Percentiles rank a stretch among this genome's conserved stretches.
Evolutionary conservation across 495 filamentous ascomycete genomes (phyloP).

Genomic region (Aspergillus bertholletiae): DNA sequence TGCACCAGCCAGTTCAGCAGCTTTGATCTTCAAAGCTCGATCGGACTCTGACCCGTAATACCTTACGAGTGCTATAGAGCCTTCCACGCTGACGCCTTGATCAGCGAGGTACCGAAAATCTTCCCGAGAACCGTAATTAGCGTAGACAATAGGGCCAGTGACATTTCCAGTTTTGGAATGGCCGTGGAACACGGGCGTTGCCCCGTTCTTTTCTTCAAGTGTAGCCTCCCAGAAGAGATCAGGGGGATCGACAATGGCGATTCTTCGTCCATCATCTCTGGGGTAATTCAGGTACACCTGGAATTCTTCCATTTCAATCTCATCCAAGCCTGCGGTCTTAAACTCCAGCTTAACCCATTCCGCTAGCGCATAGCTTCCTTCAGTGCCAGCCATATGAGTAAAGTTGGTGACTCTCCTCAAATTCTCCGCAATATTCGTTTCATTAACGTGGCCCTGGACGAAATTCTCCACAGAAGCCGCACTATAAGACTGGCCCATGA

Average conservation of each 20-base stretch:
- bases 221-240: constrained; percentile 73
- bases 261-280: constrained; percentile 66
- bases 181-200: constrained; percentile 79
- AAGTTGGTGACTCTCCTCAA: constrained; percentile 69
- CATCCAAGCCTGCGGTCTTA: constrained; percentile 63
- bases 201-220: constrained; percentile 70
- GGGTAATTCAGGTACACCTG: constrained; percentile 93
- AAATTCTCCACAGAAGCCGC: constrained; percentile 64
- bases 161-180: constrained; percentile 86
- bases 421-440: constrained; percentile 66
- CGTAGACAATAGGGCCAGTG: constrained; percentile 89
- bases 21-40: constrained; percentile 79
- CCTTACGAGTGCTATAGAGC: constrained; percentile 79
- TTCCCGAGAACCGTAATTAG: constrained; percentile 81
- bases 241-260: constrained; percentile 75
- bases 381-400: constrained; percentile 85
- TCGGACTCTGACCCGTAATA: constrained; percentile 73
- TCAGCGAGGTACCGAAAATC: constrained; percentile 75
- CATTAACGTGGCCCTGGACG: constrained; percentile 63
- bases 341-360: constrained; percentile 78
- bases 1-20: constrained; percentile 79
- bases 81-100: constrained; percentile 66
- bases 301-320: constrained; percentile 69
- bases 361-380: constrained; percentile 80
- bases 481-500: constrained; percentile 43